Conservation (phyloP, 164 flowering plant genomes). For the Buxus sempervirens region DNA sequence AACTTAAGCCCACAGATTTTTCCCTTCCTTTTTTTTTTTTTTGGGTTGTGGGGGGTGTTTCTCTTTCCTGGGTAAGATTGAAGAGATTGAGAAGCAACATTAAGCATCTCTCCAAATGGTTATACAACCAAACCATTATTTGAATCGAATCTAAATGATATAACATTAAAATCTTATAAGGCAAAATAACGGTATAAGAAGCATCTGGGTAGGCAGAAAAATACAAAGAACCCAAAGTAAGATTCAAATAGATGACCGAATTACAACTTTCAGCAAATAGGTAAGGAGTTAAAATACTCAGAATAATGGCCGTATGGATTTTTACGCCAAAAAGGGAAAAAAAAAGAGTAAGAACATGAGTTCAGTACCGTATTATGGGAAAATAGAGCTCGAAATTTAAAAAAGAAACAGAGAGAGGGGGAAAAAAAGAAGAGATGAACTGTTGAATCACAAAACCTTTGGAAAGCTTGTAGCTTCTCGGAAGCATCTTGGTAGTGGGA, state of each 20-base stretch:
- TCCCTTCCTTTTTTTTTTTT: no score
- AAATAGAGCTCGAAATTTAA: no score
- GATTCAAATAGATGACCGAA: not conserved
- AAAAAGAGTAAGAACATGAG: not conserved
- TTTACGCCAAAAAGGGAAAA: not conserved
- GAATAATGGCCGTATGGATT: not conserved
- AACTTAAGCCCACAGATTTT: not conserved
- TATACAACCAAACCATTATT: no score
- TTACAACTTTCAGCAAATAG: not conserved
- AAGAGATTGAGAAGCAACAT: not conserved
- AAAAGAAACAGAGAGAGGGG: no score
- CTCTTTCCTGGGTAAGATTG: no score
- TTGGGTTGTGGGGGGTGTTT: no score
- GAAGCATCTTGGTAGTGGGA: slow-evolving; percentile 35
- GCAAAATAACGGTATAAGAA: not conserved
- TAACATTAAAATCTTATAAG: not conserved
- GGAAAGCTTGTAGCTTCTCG: slow-evolving; percentile 19
- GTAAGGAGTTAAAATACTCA: not conserved
- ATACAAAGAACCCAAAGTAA: not conserved
- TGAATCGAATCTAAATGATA: not conserved
- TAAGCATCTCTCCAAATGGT: not conserved
- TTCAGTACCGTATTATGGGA: not conserved
- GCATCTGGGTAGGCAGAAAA: not conserved
- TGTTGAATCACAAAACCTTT: slow-evolving; percentile 22
- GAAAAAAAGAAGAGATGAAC: not conserved